A percentile compares a stretch with the other conserved stretches of the same genome.
These are phyloP conservation scores for Betula pendula DNA, from an alignment of 306 rosid genomes.

Conservation along the genomic window DNA sequence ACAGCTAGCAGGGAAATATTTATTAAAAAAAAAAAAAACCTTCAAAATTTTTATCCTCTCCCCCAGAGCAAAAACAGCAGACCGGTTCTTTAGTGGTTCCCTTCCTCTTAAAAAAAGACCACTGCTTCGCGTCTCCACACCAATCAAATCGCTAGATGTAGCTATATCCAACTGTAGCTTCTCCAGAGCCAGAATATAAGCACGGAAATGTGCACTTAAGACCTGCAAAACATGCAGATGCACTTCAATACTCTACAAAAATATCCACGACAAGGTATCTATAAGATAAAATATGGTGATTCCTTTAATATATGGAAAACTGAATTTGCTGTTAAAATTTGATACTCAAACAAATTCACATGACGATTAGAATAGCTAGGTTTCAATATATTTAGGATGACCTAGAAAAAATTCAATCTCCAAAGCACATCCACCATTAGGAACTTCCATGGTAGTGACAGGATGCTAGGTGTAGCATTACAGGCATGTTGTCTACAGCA, in stretches of 20 bases:
- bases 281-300: neutral
- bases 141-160: conserved; percentile 90
- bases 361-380: neutral
- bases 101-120: conserved; percentile 79
- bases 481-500: neutral
- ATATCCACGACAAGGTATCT: neutral
- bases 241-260: conserved; percentile 27
- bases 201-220: conserved; percentile 96
- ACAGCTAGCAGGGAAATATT: neutral
- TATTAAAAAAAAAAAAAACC: conserved; percentile 35
- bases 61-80: conserved; percentile 92
- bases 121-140: conserved; percentile 83
- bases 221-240: conserved; percentile 60
- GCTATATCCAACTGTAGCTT: conserved; percentile 96
- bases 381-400: neutral
- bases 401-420: neutral
- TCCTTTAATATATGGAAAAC: conserved; percentile 4
- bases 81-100: conserved; percentile 96
- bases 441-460: neutral
- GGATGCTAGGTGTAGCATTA: neutral
- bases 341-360: neutral
- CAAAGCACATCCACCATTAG: neutral
- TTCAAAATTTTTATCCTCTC: conserved; percentile 83
- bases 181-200: conserved; percentile 91
- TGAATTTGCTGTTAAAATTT: conserved; percentile 11